Evolutionary conservation across 78 protist genomes (phyloP).

Genomic region (Dictyostelium brefeldianum): DNA sequence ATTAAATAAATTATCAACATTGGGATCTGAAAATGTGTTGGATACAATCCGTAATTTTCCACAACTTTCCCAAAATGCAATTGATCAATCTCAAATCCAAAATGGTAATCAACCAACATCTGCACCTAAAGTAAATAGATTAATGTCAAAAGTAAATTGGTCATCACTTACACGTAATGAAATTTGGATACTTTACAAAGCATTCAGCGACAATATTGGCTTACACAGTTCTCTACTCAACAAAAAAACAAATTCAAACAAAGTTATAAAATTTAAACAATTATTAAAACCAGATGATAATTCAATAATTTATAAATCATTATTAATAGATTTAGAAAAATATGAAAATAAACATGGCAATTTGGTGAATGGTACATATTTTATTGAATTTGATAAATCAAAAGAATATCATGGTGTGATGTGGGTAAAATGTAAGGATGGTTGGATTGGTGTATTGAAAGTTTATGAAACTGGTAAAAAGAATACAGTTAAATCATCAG

Average conservation of each 20-base stretch:
- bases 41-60: conserved; percentile 6
- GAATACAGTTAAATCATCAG: conserved; percentile 7
- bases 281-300: conserved; percentile 24
- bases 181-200: conserved; percentile 52
- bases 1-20: background rate
- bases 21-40: background rate
- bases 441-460: conserved; percentile 61
- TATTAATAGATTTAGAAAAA: background rate
- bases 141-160: conserved; percentile 36
- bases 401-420: background rate
- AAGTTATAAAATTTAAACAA: background rate
- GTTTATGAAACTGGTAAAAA: conserved; percentile 60
- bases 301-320: background rate
- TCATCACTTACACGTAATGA: background rate
- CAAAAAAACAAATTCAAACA: conserved; percentile 22
- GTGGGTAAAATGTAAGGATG: conserved; percentile 58
- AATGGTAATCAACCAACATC: background rate
- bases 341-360: background rate
- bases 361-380: background rate
- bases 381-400: background rate
- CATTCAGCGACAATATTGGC: conserved; percentile 56
- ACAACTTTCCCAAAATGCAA: background rate
- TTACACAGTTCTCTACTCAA: background rate
- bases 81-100: background rate
- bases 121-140: conserved; percentile 36